Base-by-base conservation (phyloP, 2,329 filamentous ascomycete genomes). In the Colletotrichum orchidophilum region DNA sequence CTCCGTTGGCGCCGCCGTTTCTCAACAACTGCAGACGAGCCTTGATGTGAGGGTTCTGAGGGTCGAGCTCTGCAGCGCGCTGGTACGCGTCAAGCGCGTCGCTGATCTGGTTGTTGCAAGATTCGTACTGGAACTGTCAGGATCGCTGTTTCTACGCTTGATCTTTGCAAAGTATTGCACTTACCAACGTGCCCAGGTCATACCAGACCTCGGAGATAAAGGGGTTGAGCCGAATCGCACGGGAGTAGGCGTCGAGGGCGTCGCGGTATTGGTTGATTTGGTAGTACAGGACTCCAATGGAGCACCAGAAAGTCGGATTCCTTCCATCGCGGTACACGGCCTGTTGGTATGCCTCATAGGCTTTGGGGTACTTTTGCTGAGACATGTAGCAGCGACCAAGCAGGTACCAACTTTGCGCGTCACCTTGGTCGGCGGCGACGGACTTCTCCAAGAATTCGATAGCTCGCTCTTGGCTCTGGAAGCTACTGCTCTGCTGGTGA, bases 171-270 rank as follows among this genome's bases (percentile, higher is more conserved):
- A 70, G 29, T 66, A 59, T 76, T 73, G 77, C 73, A 88, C 93
- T 86, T 89, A 97, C 94, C 86, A 99, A 79, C 76, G 96, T 99
- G 73, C 96, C 96, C 49, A 99, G 86, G 81, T 99, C 96, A 82
- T 98, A 99, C 96, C 96, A 99, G 62, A 99, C 96, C 82, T 99
- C 96, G 2, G 95, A 98, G 74, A 99, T 98, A 85, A 97, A 98
- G 5, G 96, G 96, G 80, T 98, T 99, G 77, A 99, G 84, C 66
- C 96, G 93, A 77, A 98, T 99, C 57, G 96, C 96, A 72, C 96
- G 93, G 73, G 95, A 98, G 83, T 98, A 99, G 49, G 96, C 96
- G 84, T 99, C 96, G 63, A 99, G 89, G 3, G 96, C 96, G 85
- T 99, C 96, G 70, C 96, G 92, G 83, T 99, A 99, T 84, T 99